Base-by-base conservation (phyloP, 768 basidiomycete species). In the Trametes cingulata region DNA sequence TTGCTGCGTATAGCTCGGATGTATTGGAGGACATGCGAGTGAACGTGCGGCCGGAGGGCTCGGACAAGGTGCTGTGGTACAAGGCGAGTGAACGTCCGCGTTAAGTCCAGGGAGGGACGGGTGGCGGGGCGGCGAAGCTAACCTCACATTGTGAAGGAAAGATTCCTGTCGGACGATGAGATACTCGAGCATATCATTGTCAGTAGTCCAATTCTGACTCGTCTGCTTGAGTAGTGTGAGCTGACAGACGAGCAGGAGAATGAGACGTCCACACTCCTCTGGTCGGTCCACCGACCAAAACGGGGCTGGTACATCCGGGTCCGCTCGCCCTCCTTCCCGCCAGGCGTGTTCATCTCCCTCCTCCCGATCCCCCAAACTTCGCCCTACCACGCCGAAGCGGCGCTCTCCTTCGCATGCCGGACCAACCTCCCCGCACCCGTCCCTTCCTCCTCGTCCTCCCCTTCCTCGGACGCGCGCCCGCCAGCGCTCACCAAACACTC, bases 291-390 rank as follows among this genome's bases (percentile, higher is more conserved):
- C 69, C 83, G 85, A 6, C 91, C 91, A 0, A 84, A 85, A 58
- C 83, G 87, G 27, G 91, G 91, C 45, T 93, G 91, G 91, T 93
- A 93, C 72, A 85, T 93, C 60, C 87, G 87, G 41, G 75, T 93
- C 24, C 82, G 88, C 36, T 76, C 88, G 2, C 91, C 91, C 0
- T 66, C 78, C 4, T 92, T 91, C 63, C 87, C 89, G 0, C 85
- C 83, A 13, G 76, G 54, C 22, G 64, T 72, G 35, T 75, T 71
- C 62, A 74, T 79, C 40, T 60, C 74, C 9, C 69, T 79, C 46
- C 56, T 66, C 4, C 75, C 77, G 13, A 63, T 75, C 1, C 72
- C 72, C 3, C 58, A 68, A 20, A 64, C 66, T 7, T 75, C 72
- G 0, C 69, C 69, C 1, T 71, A 73, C 56, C 65, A 72, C 52